Percentiles rank a stretch among this genome's conserved stretches.
Conservation (phyloP, 345 rosid species). For the Raphanus raphanistrum region DNA sequence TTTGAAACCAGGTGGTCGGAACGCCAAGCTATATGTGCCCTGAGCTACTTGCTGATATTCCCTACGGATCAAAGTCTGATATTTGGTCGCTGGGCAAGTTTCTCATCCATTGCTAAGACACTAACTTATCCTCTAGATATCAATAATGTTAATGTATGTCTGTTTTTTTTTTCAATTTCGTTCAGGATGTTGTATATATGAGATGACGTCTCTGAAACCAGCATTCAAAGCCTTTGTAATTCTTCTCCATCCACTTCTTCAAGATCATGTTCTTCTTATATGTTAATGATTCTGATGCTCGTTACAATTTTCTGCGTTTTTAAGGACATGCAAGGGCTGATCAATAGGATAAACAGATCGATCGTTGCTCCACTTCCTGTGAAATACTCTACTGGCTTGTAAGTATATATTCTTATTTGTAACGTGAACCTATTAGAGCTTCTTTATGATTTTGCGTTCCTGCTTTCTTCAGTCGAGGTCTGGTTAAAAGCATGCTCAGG, state of each 20-base stretch:
- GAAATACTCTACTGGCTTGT: slow-evolving; percentile 85
- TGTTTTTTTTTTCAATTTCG: slow-evolving; percentile 4
- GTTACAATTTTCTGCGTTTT: slow-evolving; percentile 18
- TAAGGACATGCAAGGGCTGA: slow-evolving; percentile 99
- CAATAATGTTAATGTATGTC: slow-evolving; percentile 22
- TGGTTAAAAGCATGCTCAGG: slow-evolving; percentile 97
- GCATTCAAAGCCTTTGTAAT: slow-evolving; percentile 98
- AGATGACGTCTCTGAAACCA: slow-evolving; percentile 88
- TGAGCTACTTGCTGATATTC: slow-evolving; percentile 99
- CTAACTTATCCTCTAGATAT: slow-evolving; percentile 1
- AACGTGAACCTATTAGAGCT: neutral
- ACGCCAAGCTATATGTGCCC: slow-evolving; percentile 99
- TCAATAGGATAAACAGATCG: slow-evolving; percentile 91
- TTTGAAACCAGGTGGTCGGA: slow-evolving; percentile 78
- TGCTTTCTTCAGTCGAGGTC: slow-evolving; percentile 68
- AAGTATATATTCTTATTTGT: slow-evolving; percentile 40
- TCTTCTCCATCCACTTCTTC: slow-evolving; percentile 15
- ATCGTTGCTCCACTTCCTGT: slow-evolving; percentile 94
- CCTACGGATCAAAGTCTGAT: slow-evolving; percentile 96
- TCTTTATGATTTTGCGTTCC: neutral
- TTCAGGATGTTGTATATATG: slow-evolving; percentile 97
- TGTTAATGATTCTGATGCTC: neutral
- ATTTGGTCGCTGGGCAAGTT: slow-evolving; percentile 92
- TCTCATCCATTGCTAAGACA: slow-evolving; percentile 21
- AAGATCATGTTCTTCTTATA: slow-evolving; percentile 7